Evolutionary conservation across 139 green algal genomes (phyloP), one percentile per base, ranked within the genome.

Genomic region (Auxenochlorella pyrenoidosa): DNA sequence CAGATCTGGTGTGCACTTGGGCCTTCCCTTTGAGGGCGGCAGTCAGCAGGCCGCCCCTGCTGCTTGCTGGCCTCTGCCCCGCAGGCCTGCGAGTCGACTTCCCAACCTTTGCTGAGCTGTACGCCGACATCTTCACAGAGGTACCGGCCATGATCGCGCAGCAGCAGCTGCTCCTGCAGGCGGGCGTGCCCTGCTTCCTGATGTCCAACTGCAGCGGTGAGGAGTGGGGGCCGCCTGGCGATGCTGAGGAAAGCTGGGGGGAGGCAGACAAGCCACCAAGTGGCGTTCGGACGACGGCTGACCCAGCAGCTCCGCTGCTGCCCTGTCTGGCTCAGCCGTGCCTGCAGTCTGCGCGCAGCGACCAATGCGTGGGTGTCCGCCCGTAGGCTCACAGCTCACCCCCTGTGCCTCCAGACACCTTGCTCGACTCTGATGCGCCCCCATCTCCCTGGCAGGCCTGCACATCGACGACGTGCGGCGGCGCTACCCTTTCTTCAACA

Each of bases 111-210:
- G 21, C 66, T 6, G 43, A 47, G 43, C 68, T 86, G 43, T 86
- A 86, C 36, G 82, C 82, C 40, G 68, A 86, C 82, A 86, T 86
- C 32, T 86, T 86, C n/a, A 72, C 44, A 22, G 43, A 54, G 8
- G n/a, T 72, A 22, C n/a, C 28, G 3, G 8, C n/a, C n/a, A 79
- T 86, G 66, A 79, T 86, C 32, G 38, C 71, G 21, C 66, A 79
- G 68, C 82, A 86, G 82, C 66, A 79, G 82, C n/a, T 71, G 66
- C 66, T 86, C 19, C n/a, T 15, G 24, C 5, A 10, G 18, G n/a
- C 13, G 0, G 82, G 68, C 2, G 71, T 79, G 66, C 82, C 82
- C 44, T 80, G 66, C 51, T 83, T 38, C 54, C 34, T 44, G 8
- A 32, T 83, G 13, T 44, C 21, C 78, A 71, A 68, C 78, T 68